Percentiles rank a stretch among this genome's conserved stretches.
phyloP scores from a whole-genome alignment of 305 asterid genomes.

The Salvia sclarea region DNA sequence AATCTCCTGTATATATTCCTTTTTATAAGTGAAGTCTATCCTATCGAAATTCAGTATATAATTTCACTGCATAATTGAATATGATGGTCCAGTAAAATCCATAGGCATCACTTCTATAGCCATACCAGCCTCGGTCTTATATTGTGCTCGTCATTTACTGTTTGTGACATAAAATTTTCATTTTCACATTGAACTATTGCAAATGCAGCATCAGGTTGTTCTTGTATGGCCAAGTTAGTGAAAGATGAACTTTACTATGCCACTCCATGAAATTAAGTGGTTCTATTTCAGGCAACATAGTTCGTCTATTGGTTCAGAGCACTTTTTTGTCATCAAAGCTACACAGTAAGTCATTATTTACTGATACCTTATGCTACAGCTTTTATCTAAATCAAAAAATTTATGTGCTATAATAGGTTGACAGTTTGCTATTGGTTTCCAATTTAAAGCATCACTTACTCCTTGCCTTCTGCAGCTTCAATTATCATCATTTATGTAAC shows the following conservation, averaged over 20 bases:
- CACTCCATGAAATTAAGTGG: conserved; percentile 17
- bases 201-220: conserved; percentile 7
- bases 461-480: neutral
- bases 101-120: neutral
- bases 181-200: neutral
- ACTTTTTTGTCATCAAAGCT: conserved; percentile 26
- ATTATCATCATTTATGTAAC: neutral
- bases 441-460: neutral
- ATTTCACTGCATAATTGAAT: neutral
- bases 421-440: neutral
- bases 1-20: neutral
- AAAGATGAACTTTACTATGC: conserved; percentile 5
- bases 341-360: conserved; percentile 27
- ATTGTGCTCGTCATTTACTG: neutral
- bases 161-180: neutral
- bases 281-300: conserved; percentile 32
- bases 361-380: neutral
- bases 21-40: neutral
- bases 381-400: neutral
- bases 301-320: conserved; percentile 25
- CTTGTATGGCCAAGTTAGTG: conserved; percentile 18
- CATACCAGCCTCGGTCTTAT: neutral
- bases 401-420: neutral
- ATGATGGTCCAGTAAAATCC: neutral
- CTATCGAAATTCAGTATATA: neutral